Percentiles rank a stretch among this genome's conserved stretches.
These are phyloP conservation scores for Wallacemonas sp. DNA, from an alignment of 208 protist species.

Conservation along the genomic window DNA sequence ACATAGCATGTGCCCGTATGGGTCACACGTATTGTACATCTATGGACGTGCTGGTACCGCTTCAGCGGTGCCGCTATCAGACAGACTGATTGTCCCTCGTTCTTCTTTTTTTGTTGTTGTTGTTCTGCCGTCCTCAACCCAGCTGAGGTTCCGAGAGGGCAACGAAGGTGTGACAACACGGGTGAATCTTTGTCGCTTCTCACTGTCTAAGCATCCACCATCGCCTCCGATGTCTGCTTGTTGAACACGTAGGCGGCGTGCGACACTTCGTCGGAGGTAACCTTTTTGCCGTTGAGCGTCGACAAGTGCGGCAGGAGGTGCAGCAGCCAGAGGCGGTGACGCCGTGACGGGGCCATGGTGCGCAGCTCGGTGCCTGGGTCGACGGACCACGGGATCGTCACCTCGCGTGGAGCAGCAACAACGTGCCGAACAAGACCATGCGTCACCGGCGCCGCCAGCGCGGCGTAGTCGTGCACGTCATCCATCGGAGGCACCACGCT, in stretches of 20 bases:
- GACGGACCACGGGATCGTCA: slow-evolving; percentile 22
- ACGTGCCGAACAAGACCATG: slow-evolving; percentile 30
- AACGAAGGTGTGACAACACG: too few species aligned
- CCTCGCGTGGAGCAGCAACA: slow-evolving; percentile 19
- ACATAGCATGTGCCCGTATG: too few species aligned
- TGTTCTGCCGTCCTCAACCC: too few species aligned
- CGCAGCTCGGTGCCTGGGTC: slow-evolving; percentile 29
- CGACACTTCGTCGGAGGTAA: slow-evolving; percentile 35
- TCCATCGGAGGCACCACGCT: slow-evolving; percentile 12
- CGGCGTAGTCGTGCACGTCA: slow-evolving; percentile 27
- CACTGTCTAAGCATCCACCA: too few species aligned
- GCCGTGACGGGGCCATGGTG: slow-evolving; percentile 25
- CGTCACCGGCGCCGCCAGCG: slow-evolving; percentile 26
- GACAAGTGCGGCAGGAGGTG: slow-evolving; percentile 44
- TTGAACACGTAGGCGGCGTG: slow-evolving; percentile 46
- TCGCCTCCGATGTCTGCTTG: not conserved
- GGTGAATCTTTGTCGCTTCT: too few species aligned
- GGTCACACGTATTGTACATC: too few species aligned
- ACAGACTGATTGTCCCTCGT: too few species aligned
- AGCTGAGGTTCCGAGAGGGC: too few species aligned
- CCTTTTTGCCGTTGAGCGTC: slow-evolving; percentile 29
- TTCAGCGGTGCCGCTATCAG: too few species aligned
- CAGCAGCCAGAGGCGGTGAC: slow-evolving; percentile 41
- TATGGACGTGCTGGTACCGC: too few species aligned
- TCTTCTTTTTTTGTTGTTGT: too few species aligned